Evolutionary conservation across 2,329 filamentous ascomycete species (phyloP), one percentile per base, ranked within the genome.

Genomic region (Aspergillus pseudoviridinutans): DNA sequence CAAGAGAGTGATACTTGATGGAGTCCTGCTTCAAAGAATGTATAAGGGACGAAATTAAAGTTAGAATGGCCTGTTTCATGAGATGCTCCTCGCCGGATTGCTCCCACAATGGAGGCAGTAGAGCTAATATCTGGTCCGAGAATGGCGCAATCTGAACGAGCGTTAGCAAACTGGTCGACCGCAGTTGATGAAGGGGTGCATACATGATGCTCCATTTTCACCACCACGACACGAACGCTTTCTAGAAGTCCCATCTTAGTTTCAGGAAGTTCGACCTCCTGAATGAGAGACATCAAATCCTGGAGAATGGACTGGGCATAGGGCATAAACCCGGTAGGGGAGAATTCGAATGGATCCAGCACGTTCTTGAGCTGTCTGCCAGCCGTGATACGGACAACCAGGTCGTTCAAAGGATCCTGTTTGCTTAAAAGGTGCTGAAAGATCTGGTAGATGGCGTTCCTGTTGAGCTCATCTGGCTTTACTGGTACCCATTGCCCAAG

Each of bases 61-160:
- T 90, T 57, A 97, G 83, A 53, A 97, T 92, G 1, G 91, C 87
- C 74, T 97, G 92, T 74, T 97, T 97, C 80, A 97, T 89, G 73
- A 97, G 85, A 74, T 92, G 91, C 68, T 94, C 90, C 59, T 96
- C 89, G 0, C 88, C 91, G 2, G 90, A 91, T 53, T 87, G 85
- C 59, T 90, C 87, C 94, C 94, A 99, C 0, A 97, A 80, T 3
- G 82, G 81, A 0, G 93, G 92, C 6, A 97, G 80, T 12, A 92
- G 83, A 1, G 84, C 80, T 73, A 99, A 88, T 59, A 99, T 89
- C 58, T 88, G 85, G 66, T 96, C 91, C 4, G 91, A 90, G 59
- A 83, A 87, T 1, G 83, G 83, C 3, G 79, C 78, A 58, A 87
- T 85, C 79, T 83, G 32, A 20, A 35, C 14, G 24, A 42, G 7